phyloP scores from a whole-genome alignment of 1,139 yeast genomes.

The Yamadazyma mexicana region DNA sequence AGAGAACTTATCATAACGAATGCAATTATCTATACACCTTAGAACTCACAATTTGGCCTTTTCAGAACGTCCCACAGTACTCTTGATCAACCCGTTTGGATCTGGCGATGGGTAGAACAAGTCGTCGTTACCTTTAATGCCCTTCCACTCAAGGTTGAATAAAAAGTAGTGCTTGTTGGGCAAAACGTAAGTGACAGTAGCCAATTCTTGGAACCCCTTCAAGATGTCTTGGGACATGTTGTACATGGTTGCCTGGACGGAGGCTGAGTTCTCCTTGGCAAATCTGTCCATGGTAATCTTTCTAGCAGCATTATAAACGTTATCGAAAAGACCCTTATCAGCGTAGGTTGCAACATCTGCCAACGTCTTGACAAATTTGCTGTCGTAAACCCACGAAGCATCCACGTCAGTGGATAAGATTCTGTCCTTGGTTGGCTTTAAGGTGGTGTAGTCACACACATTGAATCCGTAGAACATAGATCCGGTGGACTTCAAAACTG shows the following conservation, averaged over 20 bases:
- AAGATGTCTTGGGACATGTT: conserved; percentile 81
- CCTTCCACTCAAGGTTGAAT: conserved; percentile 81
- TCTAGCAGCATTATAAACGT: conserved; percentile 60
- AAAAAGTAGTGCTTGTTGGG: conserved; percentile 92
- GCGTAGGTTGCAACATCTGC: conserved; percentile 53
- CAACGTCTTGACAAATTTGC: conserved; percentile 48
- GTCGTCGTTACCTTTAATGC: conserved; percentile 74
- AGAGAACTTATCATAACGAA: background rate
- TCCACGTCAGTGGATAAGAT: conserved; percentile 85
- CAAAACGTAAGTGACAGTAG: conserved; percentile 66
- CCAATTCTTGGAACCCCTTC: conserved; percentile 53
- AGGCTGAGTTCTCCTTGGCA: conserved; percentile 83
- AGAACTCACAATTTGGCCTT: conserved; percentile 36
- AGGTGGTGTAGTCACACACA: conserved; percentile 84
- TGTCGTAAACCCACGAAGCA: conserved; percentile 69
- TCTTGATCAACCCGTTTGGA: conserved; percentile 88
- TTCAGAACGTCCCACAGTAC: conserved; percentile 70
- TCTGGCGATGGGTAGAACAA: conserved; percentile 87
- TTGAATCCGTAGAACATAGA: conserved; percentile 89
- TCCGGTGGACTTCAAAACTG: conserved; percentile 90
- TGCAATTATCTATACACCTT: background rate
- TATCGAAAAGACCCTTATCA: conserved; percentile 63
- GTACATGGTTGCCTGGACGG: conserved; percentile 95
- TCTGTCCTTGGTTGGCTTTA: conserved; percentile 79
- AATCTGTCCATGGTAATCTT: conserved; percentile 71